These are phyloP conservation scores for Tephrocybe sp. DNA, from an alignment of 768 basidiomycete genomes.

Conservation along the genomic window DNA sequence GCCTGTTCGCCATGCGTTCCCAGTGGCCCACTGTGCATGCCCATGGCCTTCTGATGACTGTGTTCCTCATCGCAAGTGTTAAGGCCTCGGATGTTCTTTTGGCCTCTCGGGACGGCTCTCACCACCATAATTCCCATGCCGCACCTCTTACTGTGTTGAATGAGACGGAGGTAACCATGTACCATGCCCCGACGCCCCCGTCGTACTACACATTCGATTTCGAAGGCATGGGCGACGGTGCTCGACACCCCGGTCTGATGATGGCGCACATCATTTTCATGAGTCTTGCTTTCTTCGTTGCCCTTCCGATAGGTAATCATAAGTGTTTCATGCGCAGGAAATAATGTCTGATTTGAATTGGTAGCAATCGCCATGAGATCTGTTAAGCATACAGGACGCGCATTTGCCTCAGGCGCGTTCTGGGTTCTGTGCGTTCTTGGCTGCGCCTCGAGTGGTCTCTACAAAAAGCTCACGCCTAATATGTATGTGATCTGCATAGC, in stretches of 20 bases:
- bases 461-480: constrained; percentile 78
- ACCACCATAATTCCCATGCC: constrained; percentile 50
- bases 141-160: constrained; percentile 65
- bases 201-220: constrained; percentile 86
- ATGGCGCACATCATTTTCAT: constrained; percentile 72
- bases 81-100: constrained; percentile 18
- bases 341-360: constrained; percentile 3
- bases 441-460: constrained; percentile 65
- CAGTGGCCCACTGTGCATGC: constrained; percentile 9
- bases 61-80: constrained; percentile 16
- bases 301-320: constrained; percentile 75
- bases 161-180: constrained; percentile 68
- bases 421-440: constrained; percentile 63
- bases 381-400: constrained; percentile 67
- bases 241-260: constrained; percentile 70
- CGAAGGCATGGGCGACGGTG: constrained; percentile 44
- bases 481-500: constrained; percentile 54
- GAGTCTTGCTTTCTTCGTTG: constrained; percentile 78
- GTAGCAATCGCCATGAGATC: constrained; percentile 81
- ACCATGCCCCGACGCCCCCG: constrained; percentile 69
- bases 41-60: constrained; percentile 7
- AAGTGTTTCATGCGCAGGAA: constrained; percentile 2
- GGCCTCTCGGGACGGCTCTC: constrained; percentile 30
- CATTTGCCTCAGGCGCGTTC: constrained; percentile 59
- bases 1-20: constrained; percentile 12